Evolutionary conservation across 2,329 filamentous ascomycete species (phyloP), one percentile per base, ranked within the genome.

Genomic region (Epichloe hybrida): DNA sequence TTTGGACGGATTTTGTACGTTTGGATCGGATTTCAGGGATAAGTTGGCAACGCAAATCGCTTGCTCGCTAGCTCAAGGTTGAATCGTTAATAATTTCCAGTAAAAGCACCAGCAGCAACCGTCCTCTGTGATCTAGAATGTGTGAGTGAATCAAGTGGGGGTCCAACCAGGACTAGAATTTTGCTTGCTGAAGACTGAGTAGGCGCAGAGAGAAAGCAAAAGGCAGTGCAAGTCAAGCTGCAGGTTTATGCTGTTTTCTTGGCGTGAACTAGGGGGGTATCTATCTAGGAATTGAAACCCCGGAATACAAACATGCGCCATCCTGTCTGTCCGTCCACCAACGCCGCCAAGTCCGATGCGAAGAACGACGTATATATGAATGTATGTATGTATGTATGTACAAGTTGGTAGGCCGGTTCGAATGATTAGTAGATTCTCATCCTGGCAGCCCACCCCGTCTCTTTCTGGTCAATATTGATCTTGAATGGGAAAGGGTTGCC

Each of bases 401-500:
- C 27, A 31, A 31, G 9, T 11, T 11, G 27, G 27, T 31, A 31
- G 9, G 27, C 27, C 27, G 27, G 8, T 31, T 31, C 27, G 4
- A 31, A 11, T 31, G 27, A 23, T 46, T 11, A 86, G 64, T 86
- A 87, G 53, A 88, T 80, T 27, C 87, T 85, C 69, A 91, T 88
- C 39, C 86, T 77, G 51, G 83, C 79, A 46, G 86, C 81, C 88
- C 88, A 91, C 48, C 83, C 78, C 20, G 66, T 83, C 53, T 83
- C 77, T 61, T 88, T 88, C 52, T 88, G 88, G 63, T 95, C 93
- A 53, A 97, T 81, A 54, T 84, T 79, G 63, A 97, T 95, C 66
- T 90, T 85, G 68, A 95, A 97, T 0, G 91, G 91, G 62, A 97
- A 98, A 0, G 93, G 91, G 65, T 97, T 97, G 46, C 86, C 88